A percentile compares a stretch with the other conserved stretches of the same genome.
These are phyloP conservation scores for Gamsiella multidivaricata DNA, from an alignment of 192 early-diverging fungal genomes.

Conservation along the genomic window DNA sequence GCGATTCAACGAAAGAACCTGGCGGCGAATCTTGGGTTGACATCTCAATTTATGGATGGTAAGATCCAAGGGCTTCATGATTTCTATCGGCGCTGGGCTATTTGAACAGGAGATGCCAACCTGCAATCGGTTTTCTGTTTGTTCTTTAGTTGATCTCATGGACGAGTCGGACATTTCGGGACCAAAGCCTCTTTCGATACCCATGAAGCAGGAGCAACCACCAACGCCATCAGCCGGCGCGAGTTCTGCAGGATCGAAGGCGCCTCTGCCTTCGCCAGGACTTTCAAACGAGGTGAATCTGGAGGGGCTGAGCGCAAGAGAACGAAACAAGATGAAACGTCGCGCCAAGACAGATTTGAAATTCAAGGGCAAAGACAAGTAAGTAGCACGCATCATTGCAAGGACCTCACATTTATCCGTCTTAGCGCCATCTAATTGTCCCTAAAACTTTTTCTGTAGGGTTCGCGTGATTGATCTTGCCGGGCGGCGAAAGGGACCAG, in stretches of 20 bases:
- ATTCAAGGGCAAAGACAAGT: slow-evolving; percentile 80
- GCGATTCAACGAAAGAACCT: slow-evolving; percentile 86
- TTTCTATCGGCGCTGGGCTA: not conserved
- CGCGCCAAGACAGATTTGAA: slow-evolving; percentile 85
- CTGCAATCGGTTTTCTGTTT: not conserved
- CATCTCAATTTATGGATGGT: slow-evolving; percentile 89
- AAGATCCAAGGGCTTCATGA: slow-evolving; percentile 3
- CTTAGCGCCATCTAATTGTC: too few relatives aligned
- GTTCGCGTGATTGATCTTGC: slow-evolving; percentile 60
- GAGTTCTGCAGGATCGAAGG: not conserved
- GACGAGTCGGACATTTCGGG: slow-evolving; percentile 83
- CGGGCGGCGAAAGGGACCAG: slow-evolving; percentile 38
- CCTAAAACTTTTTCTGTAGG: slow-evolving; percentile 23
- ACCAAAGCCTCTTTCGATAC: slow-evolving; percentile 16
- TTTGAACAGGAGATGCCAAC: too few relatives aligned
- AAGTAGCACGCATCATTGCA: not conserved
- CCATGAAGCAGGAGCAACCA: slow-evolving; percentile 34
- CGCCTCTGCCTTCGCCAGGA: slow-evolving; percentile 28
- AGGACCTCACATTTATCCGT: not conserved
- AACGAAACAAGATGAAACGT: slow-evolving; percentile 89
- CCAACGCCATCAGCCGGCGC: slow-evolving; percentile 31
- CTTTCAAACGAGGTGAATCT: slow-evolving; percentile 63
- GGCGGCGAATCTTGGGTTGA: slow-evolving; percentile 85
- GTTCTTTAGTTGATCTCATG: slow-evolving; percentile 76
- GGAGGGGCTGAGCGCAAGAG: slow-evolving; percentile 88